These are phyloP conservation scores for Phytophthora pisi DNA, from an alignment of 352 stramenopile genomes.

Conservation along the genomic window DNA sequence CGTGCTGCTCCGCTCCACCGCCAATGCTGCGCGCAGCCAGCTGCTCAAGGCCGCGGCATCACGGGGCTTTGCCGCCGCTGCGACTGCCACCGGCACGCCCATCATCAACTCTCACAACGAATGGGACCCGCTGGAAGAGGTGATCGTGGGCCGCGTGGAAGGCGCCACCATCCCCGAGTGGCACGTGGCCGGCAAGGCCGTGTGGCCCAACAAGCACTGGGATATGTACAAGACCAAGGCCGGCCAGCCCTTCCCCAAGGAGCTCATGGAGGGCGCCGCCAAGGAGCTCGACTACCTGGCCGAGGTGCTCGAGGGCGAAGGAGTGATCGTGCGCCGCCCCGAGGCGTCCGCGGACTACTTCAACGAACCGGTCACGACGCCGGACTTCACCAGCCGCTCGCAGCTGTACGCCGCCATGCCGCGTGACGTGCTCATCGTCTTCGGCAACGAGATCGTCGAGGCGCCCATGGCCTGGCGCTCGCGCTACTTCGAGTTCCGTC, in stretches of 20 bases:
- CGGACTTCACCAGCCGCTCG: slow-evolving; percentile 84
- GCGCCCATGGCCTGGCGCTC: slow-evolving; percentile 91
- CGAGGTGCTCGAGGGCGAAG: slow-evolving; percentile 83
- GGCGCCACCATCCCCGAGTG: slow-evolving; percentile 92
- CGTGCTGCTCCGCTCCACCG: slow-evolving; percentile 9
- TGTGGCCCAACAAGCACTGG: slow-evolving; percentile 90
- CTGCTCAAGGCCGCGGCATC: slow-evolving; percentile 16
- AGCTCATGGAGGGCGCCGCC: slow-evolving; percentile 75
- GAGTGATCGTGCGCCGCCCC: slow-evolving; percentile 82
- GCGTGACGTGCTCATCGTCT: slow-evolving; percentile 88
- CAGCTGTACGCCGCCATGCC: slow-evolving; percentile 91
- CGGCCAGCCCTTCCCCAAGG: slow-evolving; percentile 75
- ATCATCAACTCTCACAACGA: slow-evolving; percentile 93
- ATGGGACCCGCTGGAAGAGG: slow-evolving; percentile 90
- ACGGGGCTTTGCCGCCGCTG: slow-evolving; percentile 14
- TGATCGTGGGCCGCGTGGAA: slow-evolving; percentile 90
- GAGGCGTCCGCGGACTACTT: slow-evolving; percentile 76
- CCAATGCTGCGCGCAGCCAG: slow-evolving; percentile 3
- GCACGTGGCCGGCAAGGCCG: slow-evolving; percentile 89
- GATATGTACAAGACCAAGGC: slow-evolving; percentile 91
- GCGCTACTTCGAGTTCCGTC: slow-evolving; percentile 91
- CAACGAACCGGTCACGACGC: slow-evolving; percentile 74
- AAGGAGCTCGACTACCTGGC: slow-evolving; percentile 90
- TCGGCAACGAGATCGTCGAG: slow-evolving; percentile 91
- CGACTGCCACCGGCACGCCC: slow-evolving; percentile 44